Percentiles rank a stretch among this genome's conserved stretches.
These are phyloP conservation scores for Nakazawaea molendinolei DNA, from an alignment of 805 yeast species.

Conservation along the genomic window DNA sequence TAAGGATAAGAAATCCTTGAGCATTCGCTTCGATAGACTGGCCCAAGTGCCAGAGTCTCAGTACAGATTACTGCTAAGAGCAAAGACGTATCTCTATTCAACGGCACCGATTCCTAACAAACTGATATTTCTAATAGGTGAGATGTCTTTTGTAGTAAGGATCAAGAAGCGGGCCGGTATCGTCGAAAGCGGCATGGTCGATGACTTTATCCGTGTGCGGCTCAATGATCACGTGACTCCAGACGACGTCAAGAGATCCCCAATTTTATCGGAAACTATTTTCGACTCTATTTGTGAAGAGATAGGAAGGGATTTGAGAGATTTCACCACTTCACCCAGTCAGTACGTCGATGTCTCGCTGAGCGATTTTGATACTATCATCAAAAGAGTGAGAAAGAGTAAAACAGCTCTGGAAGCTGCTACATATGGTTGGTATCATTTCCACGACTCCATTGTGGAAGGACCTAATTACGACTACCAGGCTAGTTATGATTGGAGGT, in stretches of 20 bases:
- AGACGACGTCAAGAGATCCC: conserved; percentile 23
- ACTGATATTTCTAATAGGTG: conserved; percentile 34
- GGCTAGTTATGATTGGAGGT: conserved; percentile 59
- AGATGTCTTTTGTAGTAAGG: conserved; percentile 31
- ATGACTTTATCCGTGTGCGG: conserved; percentile 24
- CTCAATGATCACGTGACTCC: conserved; percentile 17
- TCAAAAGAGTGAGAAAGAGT: conserved; percentile 21
- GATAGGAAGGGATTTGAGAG: conserved; percentile 24
- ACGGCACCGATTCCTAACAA: conserved; percentile 39
- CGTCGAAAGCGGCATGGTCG: conserved; percentile 26
- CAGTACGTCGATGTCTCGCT: conserved; percentile 16
- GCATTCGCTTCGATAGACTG: conserved; percentile 20
- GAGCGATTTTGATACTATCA: conserved; percentile 20
- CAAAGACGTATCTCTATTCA: conserved; percentile 35
- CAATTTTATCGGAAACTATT: conserved; percentile 22
- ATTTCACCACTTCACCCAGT: conserved; percentile 17
- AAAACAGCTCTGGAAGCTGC: conserved; percentile 25
- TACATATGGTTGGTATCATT: conserved; percentile 22
- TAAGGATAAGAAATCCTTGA: conserved; percentile 12
- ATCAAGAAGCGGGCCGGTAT: neutral
- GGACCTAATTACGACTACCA: conserved; percentile 22
- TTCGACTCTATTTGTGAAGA: conserved; percentile 19
- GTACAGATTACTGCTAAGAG: conserved; percentile 31
- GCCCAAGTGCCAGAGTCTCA: conserved; percentile 28
- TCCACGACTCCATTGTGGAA: conserved; percentile 22